Conservation (phyloP, 495 filamentous ascomycete genomes). For the Penicillium tannophilum region DNA sequence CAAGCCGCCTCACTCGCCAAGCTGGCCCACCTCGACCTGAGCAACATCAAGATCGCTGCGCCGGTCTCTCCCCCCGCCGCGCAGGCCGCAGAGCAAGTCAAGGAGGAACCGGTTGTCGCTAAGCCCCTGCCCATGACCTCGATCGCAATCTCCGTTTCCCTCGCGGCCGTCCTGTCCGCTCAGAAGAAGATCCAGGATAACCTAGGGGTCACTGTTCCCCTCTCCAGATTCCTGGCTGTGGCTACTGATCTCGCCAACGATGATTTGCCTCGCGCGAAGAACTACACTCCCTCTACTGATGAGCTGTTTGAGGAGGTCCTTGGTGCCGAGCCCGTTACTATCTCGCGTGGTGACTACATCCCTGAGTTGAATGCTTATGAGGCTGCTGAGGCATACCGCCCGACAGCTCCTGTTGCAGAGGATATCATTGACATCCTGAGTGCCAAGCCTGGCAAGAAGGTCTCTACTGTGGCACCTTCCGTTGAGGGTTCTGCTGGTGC, state of each 20-base stretch:
- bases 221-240: constrained; percentile 83
- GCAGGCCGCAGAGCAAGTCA: constrained; percentile 38
- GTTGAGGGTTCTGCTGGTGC: constrained; percentile 40
- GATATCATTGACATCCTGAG: constrained; percentile 81
- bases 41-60: constrained; percentile 86
- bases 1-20: constrained; percentile 70
- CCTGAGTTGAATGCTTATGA: constrained; percentile 72
- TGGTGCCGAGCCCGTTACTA: constrained; percentile 61
- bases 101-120: constrained; percentile 38
- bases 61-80: constrained; percentile 45
- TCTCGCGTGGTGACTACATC: constrained; percentile 62
- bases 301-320: constrained; percentile 90
- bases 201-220: constrained; percentile 75
- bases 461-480: constrained; percentile 19
- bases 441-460: constrained; percentile 44
- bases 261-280: constrained; percentile 67
- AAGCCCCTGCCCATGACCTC: constrained; percentile 38
- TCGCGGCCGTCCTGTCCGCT: constrained; percentile 72
- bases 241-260: constrained; percentile 86
- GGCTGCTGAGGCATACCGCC: constrained; percentile 25
- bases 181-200: constrained; percentile 77
- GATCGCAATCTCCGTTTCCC: constrained; percentile 68
- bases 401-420: constrained; percentile 36
- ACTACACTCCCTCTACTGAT: constrained; percentile 64
- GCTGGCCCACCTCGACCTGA: constrained; percentile 83